Evolutionary conservation across 1,139 yeast species (phyloP).

Genomic region (Diutina catenulata): DNA sequence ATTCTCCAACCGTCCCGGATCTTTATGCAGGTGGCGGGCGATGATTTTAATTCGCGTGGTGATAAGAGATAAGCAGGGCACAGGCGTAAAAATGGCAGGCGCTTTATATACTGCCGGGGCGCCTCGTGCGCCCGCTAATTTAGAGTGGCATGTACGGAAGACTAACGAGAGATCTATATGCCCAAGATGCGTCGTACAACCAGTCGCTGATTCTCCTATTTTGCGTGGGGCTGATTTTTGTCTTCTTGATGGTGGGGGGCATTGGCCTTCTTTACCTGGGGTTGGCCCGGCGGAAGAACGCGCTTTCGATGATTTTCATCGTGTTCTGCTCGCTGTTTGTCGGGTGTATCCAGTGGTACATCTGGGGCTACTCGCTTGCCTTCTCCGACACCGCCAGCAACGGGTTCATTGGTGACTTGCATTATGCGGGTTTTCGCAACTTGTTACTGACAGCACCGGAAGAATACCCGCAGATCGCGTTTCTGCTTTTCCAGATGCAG

Average conservation of each 20-base stretch:
- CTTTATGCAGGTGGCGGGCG: too few species aligned
- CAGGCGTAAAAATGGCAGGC: too few species aligned
- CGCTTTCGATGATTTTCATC: constrained; percentile 81
- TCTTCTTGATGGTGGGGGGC: constrained; percentile 91
- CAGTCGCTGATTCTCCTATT: constrained; percentile 32
- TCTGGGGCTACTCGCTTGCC: constrained; percentile 94
- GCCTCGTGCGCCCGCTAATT: background rate
- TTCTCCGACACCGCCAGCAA: constrained; percentile 67
- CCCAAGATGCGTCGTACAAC: constrained; percentile 31
- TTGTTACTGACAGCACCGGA: constrained; percentile 40
- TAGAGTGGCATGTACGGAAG: constrained; percentile 3
- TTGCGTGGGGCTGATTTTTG: constrained; percentile 56
- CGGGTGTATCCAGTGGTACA: constrained; percentile 89
- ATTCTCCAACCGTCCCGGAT: too few species aligned
- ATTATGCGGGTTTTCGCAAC: constrained; percentile 69
- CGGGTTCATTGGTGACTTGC: constrained; percentile 77
- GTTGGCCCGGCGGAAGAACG: constrained; percentile 81
- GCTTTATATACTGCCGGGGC: too few species aligned
- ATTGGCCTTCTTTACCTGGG: constrained; percentile 90
- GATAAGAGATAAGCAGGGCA: too few species aligned
- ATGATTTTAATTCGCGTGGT: too few species aligned
- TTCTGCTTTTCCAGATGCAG: constrained; percentile 83
- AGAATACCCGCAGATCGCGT: constrained; percentile 72
- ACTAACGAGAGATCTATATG: constrained; percentile 17
- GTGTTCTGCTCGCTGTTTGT: constrained; percentile 64